These are phyloP conservation scores for Dictyostelium discoideum DNA, from an alignment of 78 protist species.

Conservation along the genomic window dicty_2.7 NC_007091.3:828001-828500, in stretches of 20 bases:
- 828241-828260: neutral
- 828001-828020: slow-evolving; percentile 74
- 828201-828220: neutral
- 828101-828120: slow-evolving; percentile 37
- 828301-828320: neutral
- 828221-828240: neutral
- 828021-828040: slow-evolving; percentile 51
- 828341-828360: neutral
- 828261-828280: neutral
- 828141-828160: slow-evolving; percentile 74
- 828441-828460: neutral
- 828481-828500: slow-evolving; percentile 52
- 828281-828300: slow-evolving; percentile 7
- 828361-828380: slow-evolving; percentile 1
- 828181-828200: neutral
- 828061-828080: slow-evolving; percentile 65
- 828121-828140: slow-evolving; percentile 57
- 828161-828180: slow-evolving; percentile 39
- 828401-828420: neutral
- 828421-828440: slow-evolving; percentile 30
- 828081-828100: slow-evolving; percentile 61
- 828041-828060: slow-evolving; percentile 26
- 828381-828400: neutral
- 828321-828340: neutral
- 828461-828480: slow-evolving; percentile 40